Base-by-base conservation (phyloP, 495 filamentous ascomycete species). In the Immersiella caudata region DNA sequence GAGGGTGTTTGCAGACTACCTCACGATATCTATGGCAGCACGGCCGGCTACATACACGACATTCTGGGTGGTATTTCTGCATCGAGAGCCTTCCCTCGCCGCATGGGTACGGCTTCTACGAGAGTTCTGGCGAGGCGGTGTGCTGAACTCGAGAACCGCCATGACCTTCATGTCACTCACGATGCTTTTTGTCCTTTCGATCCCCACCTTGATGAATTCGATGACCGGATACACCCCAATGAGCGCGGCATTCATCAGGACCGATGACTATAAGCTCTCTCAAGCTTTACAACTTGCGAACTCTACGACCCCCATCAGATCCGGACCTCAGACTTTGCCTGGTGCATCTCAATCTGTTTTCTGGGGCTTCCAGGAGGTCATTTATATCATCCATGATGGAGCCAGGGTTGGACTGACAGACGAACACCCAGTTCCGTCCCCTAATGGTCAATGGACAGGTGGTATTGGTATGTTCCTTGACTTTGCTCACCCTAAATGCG, bases 381-480 rank as follows among this genome's bases (percentile, higher is more conserved):
- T 46, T 12, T 66, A 66, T 33, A 12, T 59, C 9, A 58, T 66
- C 21, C 63, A 66, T 12, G 63, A 66, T 20, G 63, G 63, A 5
- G 1, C 24, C 4, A 60, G 56, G 25, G 27, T 60, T 26, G 27
- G 27, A 1, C 27, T 60, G 3, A 14, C 26, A 2, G n/a, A 35
- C 16, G 27, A n/a, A 26, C n/a, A 29, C 33, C 8, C 18, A 6
- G n/a, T 46, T 14, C 16, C 40, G 40, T 5, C 33, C 4, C 52
- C 52, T 22, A 55, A 26, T 22, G 40, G 40, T 14, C 3, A 33
- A 3, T 33, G 29, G 49, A 52, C 3, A 52, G 12, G 18, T 22
- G 2, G 2, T 22, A 12, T 3, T 4, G 49, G 49, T 52, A 22
- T n/a, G 49, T 52, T n/a, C 5, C 16, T 52, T 2, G 12, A 52